Conservation (phyloP, 2,329 filamentous ascomycete species). For the Fusarium ambrosium region DNA sequence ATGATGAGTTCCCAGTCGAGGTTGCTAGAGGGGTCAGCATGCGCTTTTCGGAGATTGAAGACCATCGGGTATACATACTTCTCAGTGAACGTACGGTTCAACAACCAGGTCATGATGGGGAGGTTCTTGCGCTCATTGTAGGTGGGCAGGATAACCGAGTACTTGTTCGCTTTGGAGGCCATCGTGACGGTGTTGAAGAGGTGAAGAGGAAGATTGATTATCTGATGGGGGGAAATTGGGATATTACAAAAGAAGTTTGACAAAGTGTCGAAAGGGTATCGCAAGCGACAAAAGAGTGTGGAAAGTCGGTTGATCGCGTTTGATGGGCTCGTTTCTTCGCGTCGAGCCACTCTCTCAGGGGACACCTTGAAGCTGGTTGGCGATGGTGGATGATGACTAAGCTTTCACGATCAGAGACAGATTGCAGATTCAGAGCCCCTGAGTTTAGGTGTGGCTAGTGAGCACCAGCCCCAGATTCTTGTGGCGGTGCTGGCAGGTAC, state of each 20-base stretch:
- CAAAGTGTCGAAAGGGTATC: constrained; percentile 10
- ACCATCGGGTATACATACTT: constrained; percentile 66
- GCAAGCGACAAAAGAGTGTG: constrained; percentile 44
- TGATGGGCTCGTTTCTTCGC: constrained; percentile 33
- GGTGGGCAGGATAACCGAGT: constrained; percentile 96
- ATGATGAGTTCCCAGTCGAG: constrained; percentile 98
- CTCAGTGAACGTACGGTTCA: constrained; percentile 92
- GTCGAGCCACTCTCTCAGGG: constrained; percentile 44
- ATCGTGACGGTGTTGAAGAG: constrained; percentile 52
- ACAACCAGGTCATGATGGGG: constrained; percentile 93
- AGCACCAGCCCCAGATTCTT: not conserved
- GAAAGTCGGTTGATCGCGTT: constrained; percentile 43
- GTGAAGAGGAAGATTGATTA: constrained; percentile 13
- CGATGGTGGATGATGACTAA: constrained; percentile 38
- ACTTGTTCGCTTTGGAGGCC: constrained; percentile 76
- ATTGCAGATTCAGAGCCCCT: constrained; percentile 44
- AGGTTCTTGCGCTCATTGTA: constrained; percentile 99
- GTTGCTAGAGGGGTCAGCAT: constrained; percentile 67
- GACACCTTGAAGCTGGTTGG: constrained; percentile 43
- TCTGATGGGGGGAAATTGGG: constrained; percentile 6
- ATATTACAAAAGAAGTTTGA: not conserved
- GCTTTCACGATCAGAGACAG: constrained; percentile 38
- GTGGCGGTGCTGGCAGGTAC: constrained; percentile 17
- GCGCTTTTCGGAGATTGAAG: not conserved
- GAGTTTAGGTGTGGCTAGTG: constrained; percentile 39